Evolutionary conservation across 208 protist species (phyloP), one percentile per base, ranked within the genome.

Genomic region (Trypanosoma mega): DNA sequence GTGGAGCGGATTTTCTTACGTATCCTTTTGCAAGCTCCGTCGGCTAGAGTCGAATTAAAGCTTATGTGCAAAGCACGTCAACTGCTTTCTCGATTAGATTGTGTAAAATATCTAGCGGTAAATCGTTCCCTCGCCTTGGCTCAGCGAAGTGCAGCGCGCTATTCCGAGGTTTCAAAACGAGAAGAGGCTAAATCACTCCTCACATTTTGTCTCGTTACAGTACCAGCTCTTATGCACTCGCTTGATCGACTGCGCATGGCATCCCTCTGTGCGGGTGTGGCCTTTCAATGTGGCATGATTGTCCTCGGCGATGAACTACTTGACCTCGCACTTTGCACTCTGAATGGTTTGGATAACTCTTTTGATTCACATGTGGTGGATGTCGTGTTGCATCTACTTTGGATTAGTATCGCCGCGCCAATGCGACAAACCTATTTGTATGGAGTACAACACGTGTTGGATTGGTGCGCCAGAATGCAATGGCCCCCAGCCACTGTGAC

Each of bases 121-220:
- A 23, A 18, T 48, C 44, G 44, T 48, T 18, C 44, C 21, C 44
- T 48, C n/a, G 44, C 44, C 21, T 3, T 48, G 1, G 44, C 44
- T 16, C 14, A 48, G 21, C 9, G 27, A 6, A 8, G 14, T n/a
- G 44, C 44, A 29, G 9, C 9, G 12, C 21, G n/a, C 9, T 48
- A 20, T 48, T 48, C 44, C 21, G 21, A 48, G 27, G 11, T 29
- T 20, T 29, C 21, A 48, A 5, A 48, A 20, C 44, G 44, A 16
- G 18, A 1, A 29, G 44, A 18, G 12, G 23, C 12, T 7, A 48
- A 48, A n/a, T 18, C 44, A 9, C 27, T 48, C 27, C 27, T 48
- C 4, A 48, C 44, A 5, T 48, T 48, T 48, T 48, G 21, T 48
- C 44, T 48, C 18, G 44, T 48, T 48, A 48, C 44, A 9, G 44